Base-by-base conservation (phyloP, 2,329 filamentous ascomycete species). In the Sporothrix protearum region DNA sequence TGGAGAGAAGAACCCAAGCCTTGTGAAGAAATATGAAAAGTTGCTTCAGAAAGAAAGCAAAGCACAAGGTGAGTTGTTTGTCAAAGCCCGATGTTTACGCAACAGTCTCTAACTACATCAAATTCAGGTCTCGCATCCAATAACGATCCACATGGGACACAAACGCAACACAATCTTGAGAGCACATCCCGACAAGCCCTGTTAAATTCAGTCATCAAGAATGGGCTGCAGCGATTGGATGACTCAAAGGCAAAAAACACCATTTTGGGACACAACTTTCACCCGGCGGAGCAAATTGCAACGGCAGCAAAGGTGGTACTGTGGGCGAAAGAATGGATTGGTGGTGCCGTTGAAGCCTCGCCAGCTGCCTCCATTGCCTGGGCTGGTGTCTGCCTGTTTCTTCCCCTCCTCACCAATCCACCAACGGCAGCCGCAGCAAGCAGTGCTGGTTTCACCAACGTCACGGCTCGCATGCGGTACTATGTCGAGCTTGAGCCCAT, bases 361-460 rank as follows among this genome's bases (percentile, higher is more conserved):
- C 78, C 79, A 1, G 74, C 78, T 63, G 80, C 78, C 22, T 79
- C 78, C 6, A 68, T 80, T 8, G 77, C 72, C 2, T 79, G 77
- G 78, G 77, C 77, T 3, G 82, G 81, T 74, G 78, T 82, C 73
- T 80, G 76, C 73, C 67, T 81, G 22, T 61, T 81, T 55, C 76
- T 82, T 1, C 80, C 80, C 0, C 75, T 82, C 3, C 76, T 82
- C 53, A 79, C 75, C 8, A 80, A 78, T 59, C 77, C 4, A 71
- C 78, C 12, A 80, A 80, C 67, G 42, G 51, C 1, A 73, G 78
- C 10, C 8, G 3, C 25, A 28, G 49, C 49, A 14, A 22, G 49
- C 22, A 53, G n/a, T 22, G 9, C 22, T 12, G 80, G 80, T 0
- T 78, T 82, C 39, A 72, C 71, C 14, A 80, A 81, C 49, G 78